Evolutionary conservation across 2,329 filamentous ascomycete species (phyloP), one percentile per base, ranked within the genome.

Genomic region (Ceratocystis alfenasii): DNA sequence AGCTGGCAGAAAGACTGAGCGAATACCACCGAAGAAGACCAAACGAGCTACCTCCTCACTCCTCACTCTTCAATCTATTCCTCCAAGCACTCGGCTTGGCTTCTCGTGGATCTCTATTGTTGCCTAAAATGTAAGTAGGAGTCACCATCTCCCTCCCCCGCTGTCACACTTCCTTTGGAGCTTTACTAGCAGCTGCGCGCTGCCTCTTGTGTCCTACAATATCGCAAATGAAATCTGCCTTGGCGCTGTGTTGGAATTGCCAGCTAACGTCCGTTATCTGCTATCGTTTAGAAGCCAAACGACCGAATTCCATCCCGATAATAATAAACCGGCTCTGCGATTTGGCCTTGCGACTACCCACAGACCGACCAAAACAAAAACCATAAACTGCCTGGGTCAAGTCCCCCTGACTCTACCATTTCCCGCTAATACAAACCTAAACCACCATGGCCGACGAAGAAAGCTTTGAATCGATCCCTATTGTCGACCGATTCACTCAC

Each of bases 401-500:
- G 36, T 41, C 36, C 36, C 36, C 36, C 36, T 41, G 36, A 41
- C 36, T 41, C 36, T 41, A 12, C 36, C 36, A 12, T 41, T 41
- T 41, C 10, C 36, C 8, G 36, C 36, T 12, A 12, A 41, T 41
- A 41, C 12, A 10, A 53, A n/a, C 30, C 28, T 36, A 28, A 36
- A 36, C 22, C 15, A 72, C 69, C 70, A 95, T 95, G 90, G 89
- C 87, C 67, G 90, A 95, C 70, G 78, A 82, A 74, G 89, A 92
- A 73, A 90, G 95, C 75, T 93, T 87, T 75, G 87, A 85, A 76
- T 84, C 87, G 69, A 78, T 95, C 69, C 88, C 90, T 55, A 76
- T 95, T 66, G 80, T 85, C 57, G 90, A 95, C 69, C 85, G 90
- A 74, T 95, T 92, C 77, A 80, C 83, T 65, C 90, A 95, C 80